phyloP scores from a whole-genome alignment of 495 filamentous ascomycete genomes.

The Aspergillus sparsus region DNA sequence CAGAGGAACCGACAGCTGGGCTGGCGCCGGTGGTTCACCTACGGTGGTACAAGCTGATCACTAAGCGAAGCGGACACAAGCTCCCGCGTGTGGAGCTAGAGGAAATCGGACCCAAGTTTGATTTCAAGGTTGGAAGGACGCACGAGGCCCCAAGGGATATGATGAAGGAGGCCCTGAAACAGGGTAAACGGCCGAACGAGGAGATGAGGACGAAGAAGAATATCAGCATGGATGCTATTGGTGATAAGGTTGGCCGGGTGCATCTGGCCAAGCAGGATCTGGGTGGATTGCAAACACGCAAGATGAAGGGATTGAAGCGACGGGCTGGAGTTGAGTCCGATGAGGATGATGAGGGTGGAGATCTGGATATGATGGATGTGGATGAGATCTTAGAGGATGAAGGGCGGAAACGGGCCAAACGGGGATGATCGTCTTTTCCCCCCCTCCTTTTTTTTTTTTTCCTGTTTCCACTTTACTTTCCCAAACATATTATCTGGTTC shows the following conservation, averaged over 20 bases:
- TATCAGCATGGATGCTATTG: conserved; percentile 82
- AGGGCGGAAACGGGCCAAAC: conserved; percentile 41
- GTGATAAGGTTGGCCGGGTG: conserved; percentile 93
- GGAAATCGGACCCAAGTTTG: conserved; percentile 93
- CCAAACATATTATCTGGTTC: no score
- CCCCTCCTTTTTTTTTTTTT: conserved; percentile 21
- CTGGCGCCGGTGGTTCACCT: conserved; percentile 73
- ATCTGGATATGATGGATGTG: conserved; percentile 48
- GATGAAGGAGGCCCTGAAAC: conserved; percentile 89
- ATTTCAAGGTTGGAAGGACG: conserved; percentile 83
- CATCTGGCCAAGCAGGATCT: conserved; percentile 93
- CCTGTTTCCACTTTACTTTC: conserved; percentile 21
- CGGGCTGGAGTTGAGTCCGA: conserved; percentile 57
- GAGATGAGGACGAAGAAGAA: conserved; percentile 84
- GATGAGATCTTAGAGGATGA: conserved; percentile 46
- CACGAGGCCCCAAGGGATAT: conserved; percentile 72
- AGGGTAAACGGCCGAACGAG: conserved; percentile 64
- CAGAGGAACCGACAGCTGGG: conserved; percentile 67
- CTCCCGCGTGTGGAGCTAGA: conserved; percentile 89
- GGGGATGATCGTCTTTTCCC: conserved; percentile 26
- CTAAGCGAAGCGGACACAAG: conserved; percentile 81
- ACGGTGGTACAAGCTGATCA: conserved; percentile 79
- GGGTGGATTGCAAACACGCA: conserved; percentile 82
- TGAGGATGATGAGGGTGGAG: conserved; percentile 39
- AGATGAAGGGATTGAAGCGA: conserved; percentile 99